A percentile compares a stretch with the other conserved stretches of the same genome.
Evolutionary conservation across 768 basidiomycete species (phyloP).

Genomic region (Leccinum arenicola): DNA sequence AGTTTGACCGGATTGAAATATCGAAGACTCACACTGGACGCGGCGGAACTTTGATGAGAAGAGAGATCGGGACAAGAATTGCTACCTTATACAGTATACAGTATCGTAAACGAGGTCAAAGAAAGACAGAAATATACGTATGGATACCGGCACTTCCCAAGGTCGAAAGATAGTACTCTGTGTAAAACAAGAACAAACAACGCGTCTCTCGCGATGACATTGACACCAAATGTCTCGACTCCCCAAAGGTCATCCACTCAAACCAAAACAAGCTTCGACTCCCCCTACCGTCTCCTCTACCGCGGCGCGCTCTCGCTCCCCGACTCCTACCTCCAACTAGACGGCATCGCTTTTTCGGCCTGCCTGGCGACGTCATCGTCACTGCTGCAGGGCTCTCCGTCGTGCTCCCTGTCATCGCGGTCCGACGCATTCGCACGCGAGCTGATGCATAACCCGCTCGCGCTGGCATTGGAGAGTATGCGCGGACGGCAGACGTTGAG

Average conservation of each 20-base stretch:
- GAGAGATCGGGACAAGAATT: no score
- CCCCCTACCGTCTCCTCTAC: conserved; percentile 56
- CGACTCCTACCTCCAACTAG: conserved; percentile 68
- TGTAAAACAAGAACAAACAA: not conserved
- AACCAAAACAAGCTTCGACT: conserved; percentile 1
- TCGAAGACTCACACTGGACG: no score
- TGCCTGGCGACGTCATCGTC: no score
- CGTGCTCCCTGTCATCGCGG: conserved; percentile 3
- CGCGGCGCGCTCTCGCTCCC: conserved; percentile 72
- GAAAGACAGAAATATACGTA: no score
- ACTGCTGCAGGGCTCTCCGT: no score
- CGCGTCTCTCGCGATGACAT: not conserved
- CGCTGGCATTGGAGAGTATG: conserved; percentile 77
- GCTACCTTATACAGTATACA: no score
- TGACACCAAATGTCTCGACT: conserved; percentile 12
- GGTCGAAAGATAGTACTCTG: no score
- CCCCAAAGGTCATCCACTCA: conserved; percentile 15
- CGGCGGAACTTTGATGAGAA: no score
- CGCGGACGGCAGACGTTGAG: conserved; percentile 65
- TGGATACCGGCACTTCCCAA: no score
- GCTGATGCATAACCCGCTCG: conserved; percentile 65
- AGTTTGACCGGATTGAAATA: no score
- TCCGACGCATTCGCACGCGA: conserved; percentile 30
- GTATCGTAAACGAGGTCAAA: no score
- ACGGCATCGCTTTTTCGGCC: conserved; percentile 69